A percentile compares a stretch with the other conserved stretches of the same genome.
These are phyloP conservation scores for Suhomyces chickasaworum DNA, from an alignment of 1,139 yeast genomes.

Conservation along the genomic window DNA sequence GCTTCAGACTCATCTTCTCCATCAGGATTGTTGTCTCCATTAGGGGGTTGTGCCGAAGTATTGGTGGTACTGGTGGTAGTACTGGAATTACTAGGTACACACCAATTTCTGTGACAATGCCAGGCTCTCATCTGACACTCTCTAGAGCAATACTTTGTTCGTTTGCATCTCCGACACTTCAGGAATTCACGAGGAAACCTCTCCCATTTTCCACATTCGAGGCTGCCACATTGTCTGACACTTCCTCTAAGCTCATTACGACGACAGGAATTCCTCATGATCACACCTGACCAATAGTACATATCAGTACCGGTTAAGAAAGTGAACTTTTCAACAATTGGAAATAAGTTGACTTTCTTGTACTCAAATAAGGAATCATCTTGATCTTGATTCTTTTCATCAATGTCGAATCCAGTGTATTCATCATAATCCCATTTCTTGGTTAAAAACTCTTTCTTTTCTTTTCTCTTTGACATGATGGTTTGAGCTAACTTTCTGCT, in stretches of 20 bases:
- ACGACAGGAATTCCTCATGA: slow-evolving; percentile 92
- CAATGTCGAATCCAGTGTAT: slow-evolving; percentile 57
- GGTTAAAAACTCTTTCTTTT: slow-evolving; percentile 34
- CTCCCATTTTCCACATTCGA: slow-evolving; percentile 97
- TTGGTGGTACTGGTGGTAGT: slow-evolving; percentile 21
- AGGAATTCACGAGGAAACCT: slow-evolving; percentile 86
- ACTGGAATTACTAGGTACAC: slow-evolving; percentile 54
- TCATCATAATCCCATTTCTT: slow-evolving; percentile 57
- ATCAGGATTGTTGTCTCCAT: slow-evolving; percentile 11
- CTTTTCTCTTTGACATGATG: slow-evolving; percentile 36
- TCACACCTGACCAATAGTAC: slow-evolving; percentile 96
- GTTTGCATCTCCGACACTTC: slow-evolving; percentile 89
- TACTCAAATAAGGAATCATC: slow-evolving; percentile 55
- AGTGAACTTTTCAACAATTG: slow-evolving; percentile 89
- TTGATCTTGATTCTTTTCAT: slow-evolving; percentile 48
- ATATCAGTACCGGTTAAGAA: slow-evolving; percentile 72
- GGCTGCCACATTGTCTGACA: slow-evolving; percentile 91
- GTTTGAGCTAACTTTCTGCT: slow-evolving; percentile 34
- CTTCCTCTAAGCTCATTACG: slow-evolving; percentile 87
- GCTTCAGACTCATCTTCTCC: slow-evolving; percentile 14
- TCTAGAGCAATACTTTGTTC: slow-evolving; percentile 92
- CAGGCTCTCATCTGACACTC: slow-evolving; percentile 92
- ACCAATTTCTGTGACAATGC: slow-evolving; percentile 95
- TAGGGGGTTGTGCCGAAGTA: slow-evolving; percentile 12
- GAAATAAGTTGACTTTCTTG: slow-evolving; percentile 72